Conservation (phyloP, 345 rosid genomes). For the Populus davidiana region DNA sequence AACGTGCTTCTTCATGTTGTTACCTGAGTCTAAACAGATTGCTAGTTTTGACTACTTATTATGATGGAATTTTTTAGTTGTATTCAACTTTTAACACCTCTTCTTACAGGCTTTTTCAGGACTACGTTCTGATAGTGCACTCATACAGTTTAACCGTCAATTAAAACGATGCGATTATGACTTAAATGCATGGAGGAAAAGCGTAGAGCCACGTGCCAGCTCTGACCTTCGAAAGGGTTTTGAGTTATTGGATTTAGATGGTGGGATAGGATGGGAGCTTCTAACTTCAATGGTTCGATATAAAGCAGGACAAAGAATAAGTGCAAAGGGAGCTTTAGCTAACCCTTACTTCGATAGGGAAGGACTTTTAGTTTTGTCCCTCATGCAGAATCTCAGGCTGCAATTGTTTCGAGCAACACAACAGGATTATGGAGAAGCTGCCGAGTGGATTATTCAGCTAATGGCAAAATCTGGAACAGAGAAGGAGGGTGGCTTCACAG, state of each 20-base stretch:
- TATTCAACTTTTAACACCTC: conserved; percentile 1
- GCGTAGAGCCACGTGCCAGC: conserved; percentile 78
- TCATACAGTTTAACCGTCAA: conserved; percentile 92
- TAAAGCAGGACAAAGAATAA: conserved; percentile 85
- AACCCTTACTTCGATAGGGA: conserved; percentile 81
- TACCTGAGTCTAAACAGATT: neutral
- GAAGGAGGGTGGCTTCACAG: conserved; percentile 92
- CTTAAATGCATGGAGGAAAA: conserved; percentile 74
- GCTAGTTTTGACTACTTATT: neutral
- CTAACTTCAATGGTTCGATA: conserved; percentile 83
- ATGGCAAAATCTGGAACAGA: conserved; percentile 93
- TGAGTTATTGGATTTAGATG: conserved; percentile 73
- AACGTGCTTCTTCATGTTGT: neutral
- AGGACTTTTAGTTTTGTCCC: conserved; percentile 67
- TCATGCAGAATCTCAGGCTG: conserved; percentile 82
- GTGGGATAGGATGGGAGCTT: conserved; percentile 94
- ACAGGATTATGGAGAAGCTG: conserved; percentile 87
- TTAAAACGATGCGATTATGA: conserved; percentile 89
- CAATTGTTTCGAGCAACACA: conserved; percentile 76
- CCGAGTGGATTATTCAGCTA: conserved; percentile 63
- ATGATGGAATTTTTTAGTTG: neutral
- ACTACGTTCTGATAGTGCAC: conserved; percentile 72
- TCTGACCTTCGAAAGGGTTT: conserved; percentile 73
- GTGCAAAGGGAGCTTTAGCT: conserved; percentile 85
- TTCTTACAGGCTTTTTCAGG: conserved; percentile 68